phyloP scores from a whole-genome alignment of 176 grass and related monocot species.

The Eleusine indica region DNA sequence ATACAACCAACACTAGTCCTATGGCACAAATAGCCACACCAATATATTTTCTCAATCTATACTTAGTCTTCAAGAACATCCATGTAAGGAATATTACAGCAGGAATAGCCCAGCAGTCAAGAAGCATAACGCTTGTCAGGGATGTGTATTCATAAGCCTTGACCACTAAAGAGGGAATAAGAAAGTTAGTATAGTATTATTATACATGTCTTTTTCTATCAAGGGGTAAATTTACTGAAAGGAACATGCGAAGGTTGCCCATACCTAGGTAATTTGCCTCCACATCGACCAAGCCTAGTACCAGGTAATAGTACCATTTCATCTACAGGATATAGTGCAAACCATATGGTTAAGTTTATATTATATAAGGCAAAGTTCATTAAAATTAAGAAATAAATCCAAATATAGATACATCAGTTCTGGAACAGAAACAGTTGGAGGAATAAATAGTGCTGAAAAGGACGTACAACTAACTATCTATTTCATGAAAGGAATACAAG shows the following conservation, averaged over 20 bases:
- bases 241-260: neutral
- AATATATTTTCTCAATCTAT: conserved; percentile 52
- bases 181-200: conserved; percentile 4
- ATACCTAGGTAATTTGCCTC: conserved; percentile 76
- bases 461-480: neutral
- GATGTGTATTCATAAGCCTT: conserved; percentile 75
- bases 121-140: conserved; percentile 73
- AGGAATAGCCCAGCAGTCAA: conserved; percentile 74
- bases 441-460: neutral
- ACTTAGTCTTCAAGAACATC: conserved; percentile 70
- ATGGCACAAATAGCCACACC: conserved; percentile 58
- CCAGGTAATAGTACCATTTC: conserved; percentile 75
- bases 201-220: neutral
- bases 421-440: neutral
- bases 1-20: conserved; percentile 63
- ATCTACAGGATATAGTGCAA: conserved; percentile 44
- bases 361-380: neutral
- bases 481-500: neutral
- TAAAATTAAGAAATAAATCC: neutral
- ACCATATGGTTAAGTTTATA: neutral
- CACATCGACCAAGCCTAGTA: conserved; percentile 65
- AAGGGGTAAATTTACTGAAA: neutral
- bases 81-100: conserved; percentile 68
- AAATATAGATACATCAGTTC: neutral
- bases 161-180: conserved; percentile 48